A percentile compares a stretch with the other conserved stretches of the same genome.
phyloP scores from a whole-genome alignment of 345 rosid genomes.

The Camelina sativa region DNA sequence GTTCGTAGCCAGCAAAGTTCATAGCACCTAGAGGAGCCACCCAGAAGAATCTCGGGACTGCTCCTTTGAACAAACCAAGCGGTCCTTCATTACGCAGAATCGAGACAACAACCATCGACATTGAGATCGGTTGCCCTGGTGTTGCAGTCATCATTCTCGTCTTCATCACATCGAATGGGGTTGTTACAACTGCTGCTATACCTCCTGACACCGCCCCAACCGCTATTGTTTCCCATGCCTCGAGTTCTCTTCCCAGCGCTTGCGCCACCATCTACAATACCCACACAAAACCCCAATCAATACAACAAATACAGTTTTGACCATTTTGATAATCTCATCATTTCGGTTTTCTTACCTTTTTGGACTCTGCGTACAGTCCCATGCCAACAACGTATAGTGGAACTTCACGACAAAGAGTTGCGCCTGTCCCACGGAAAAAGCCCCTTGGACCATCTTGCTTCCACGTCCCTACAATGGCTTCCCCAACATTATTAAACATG shows the following conservation, averaged over 20 bases:
- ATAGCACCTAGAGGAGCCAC: constrained; percentile 99
- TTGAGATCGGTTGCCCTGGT: constrained; percentile 73
- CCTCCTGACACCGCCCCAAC: constrained; percentile 98
- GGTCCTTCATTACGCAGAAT: constrained; percentile 92
- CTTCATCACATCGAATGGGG: constrained; percentile 98
- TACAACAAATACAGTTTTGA: constrained; percentile 1
- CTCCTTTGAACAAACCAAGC: constrained; percentile 93
- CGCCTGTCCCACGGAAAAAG: constrained; percentile 97
- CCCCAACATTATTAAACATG: constrained; percentile 84
- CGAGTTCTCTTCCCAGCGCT: constrained; percentile 77
- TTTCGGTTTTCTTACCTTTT: constrained; percentile 61
- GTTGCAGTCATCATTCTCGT: constrained; percentile 99
- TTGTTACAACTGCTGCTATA: constrained; percentile 82
- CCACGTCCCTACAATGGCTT: constrained; percentile 93
- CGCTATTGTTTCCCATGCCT: constrained; percentile 86
- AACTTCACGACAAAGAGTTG: constrained; percentile 95
- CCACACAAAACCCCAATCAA: constrained; percentile 13
- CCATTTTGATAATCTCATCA: constrained; percentile 5
- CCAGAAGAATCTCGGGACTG: constrained; percentile 96
- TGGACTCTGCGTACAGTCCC: constrained; percentile 91
- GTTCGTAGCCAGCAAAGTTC: constrained; percentile 99
- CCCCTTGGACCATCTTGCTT: constrained; percentile 89
- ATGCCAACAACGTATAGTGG: constrained; percentile 97
- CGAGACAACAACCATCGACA: constrained; percentile 74
- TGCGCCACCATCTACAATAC: constrained; percentile 66